Conservation (phyloP, 2,329 filamentous ascomycete species). For the Malbranchea cinnamomea region DNA sequence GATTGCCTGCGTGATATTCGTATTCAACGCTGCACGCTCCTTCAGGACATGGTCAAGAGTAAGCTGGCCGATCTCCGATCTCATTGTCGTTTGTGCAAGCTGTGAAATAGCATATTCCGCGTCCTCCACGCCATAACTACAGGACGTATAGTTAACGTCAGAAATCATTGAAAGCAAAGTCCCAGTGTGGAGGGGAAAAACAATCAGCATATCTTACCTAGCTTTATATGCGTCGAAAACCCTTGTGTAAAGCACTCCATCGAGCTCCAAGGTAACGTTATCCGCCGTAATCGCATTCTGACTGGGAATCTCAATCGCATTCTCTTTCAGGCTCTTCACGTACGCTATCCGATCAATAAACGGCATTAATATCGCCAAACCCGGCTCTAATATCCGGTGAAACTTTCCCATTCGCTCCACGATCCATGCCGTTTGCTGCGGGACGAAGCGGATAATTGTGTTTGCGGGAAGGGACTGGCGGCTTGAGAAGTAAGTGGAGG, state of each 20-base stretch:
- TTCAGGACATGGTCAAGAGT: constrained; percentile 95
- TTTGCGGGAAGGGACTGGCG: constrained; percentile 63
- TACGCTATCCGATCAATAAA: constrained; percentile 94
- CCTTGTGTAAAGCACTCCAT: constrained; percentile 87
- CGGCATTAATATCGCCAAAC: constrained; percentile 74
- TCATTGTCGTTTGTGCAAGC: constrained; percentile 96
- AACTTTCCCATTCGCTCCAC: constrained; percentile 99
- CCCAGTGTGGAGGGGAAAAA: constrained; percentile 2
- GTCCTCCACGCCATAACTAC: constrained; percentile 91
- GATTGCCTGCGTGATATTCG: constrained; percentile 96
- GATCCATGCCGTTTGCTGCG: constrained; percentile 99
- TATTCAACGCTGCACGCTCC: constrained; percentile 89
- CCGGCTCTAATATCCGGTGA: constrained; percentile 80
- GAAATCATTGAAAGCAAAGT: not conserved
- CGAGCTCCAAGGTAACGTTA: constrained; percentile 92
- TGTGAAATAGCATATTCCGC: constrained; percentile 98
- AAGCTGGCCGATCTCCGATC: constrained; percentile 92
- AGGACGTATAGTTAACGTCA: constrained; percentile 5
- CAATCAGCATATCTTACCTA: constrained; percentile 72
- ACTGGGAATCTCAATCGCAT: constrained; percentile 88
- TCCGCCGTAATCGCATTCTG: constrained; percentile 97
- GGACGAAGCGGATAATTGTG: constrained; percentile 88
- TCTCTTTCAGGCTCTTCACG: constrained; percentile 93
- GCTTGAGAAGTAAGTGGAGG: constrained; percentile 65
- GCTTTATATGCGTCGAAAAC: constrained; percentile 98